A percentile compares a stretch with the other conserved stretches of the same genome.
phyloP scores from a whole-genome alignment of 148 eudicot genomes.

The Nyssa sinensis region DNA sequence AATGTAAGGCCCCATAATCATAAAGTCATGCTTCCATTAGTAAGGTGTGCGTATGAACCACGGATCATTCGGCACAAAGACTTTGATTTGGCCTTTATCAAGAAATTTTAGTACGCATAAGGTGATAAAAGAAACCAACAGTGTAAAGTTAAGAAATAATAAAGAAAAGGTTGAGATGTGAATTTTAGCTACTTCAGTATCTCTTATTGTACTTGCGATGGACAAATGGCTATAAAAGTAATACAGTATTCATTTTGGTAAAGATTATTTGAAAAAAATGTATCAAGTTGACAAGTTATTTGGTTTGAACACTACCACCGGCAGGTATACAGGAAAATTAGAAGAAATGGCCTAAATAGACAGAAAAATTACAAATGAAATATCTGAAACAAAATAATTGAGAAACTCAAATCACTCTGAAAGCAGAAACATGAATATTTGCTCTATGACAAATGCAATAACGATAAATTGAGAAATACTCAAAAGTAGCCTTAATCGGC shows the following conservation, averaged over 20 bases:
- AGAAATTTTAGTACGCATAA: conserved; percentile 26
- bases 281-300: too few relatives aligned
- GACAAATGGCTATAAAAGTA: not conserved
- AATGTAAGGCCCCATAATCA: conserved; percentile 17
- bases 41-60: conserved; percentile 24
- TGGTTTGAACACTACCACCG: not conserved
- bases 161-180: conserved; percentile 11
- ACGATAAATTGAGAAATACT: not conserved
- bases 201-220: not conserved
- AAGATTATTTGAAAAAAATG: not conserved
- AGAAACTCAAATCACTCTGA: not conserved
- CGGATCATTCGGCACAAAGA: conserved; percentile 15
- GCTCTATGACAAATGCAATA: not conserved
- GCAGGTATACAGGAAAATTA: not conserved
- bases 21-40: conserved; percentile 23
- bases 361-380: not conserved
- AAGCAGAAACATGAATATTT: not conserved
- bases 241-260: not conserved
- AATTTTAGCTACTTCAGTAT: conserved; percentile 9
- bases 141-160: conserved; percentile 8
- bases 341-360: not conserved
- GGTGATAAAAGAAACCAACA: conserved; percentile 13
- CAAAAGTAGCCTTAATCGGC: not conserved
- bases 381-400: not conserved
- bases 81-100: conserved; percentile 13